Evolutionary conservation across 257 asterid species (phyloP).

Genomic region (Scutellaria baicalensis): DNA sequence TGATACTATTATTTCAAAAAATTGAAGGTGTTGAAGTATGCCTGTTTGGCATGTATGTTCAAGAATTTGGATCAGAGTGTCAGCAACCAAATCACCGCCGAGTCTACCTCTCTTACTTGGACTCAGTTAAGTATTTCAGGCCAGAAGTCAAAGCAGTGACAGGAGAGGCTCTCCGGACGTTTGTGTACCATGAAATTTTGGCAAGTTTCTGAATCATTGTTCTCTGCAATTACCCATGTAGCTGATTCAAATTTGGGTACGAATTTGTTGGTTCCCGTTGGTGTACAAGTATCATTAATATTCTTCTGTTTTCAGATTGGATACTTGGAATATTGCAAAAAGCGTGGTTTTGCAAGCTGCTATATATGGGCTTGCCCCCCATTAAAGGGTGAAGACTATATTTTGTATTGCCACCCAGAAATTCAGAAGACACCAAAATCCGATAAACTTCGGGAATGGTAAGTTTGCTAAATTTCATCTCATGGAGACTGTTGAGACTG

Average conservation of each 20-base stretch:
- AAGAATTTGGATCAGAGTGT: conserved; percentile 98
- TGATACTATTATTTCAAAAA: conserved; percentile 80
- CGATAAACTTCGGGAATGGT: conserved; percentile 98
- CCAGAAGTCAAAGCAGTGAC: conserved; percentile 87
- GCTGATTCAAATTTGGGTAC: background rate
- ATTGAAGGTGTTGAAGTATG: conserved; percentile 99
- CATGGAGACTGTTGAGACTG: conserved; percentile 1
- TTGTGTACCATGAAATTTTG: conserved; percentile 97
- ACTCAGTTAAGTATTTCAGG: conserved; percentile 98
- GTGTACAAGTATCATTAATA: conserved; percentile 2
- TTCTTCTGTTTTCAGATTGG: conserved; percentile 61
- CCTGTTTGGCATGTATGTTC: conserved; percentile 96
- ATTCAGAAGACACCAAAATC: conserved; percentile 98
- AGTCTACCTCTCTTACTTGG: conserved; percentile 94
- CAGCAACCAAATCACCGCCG: conserved; percentile 92
- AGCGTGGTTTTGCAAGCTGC: conserved; percentile 94
- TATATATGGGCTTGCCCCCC: conserved; percentile 99
- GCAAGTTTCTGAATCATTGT: conserved; percentile 35
- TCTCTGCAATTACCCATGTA: background rate
- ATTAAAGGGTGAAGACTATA: conserved; percentile 94
- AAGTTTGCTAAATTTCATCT: conserved; percentile 19
- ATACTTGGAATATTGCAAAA: conserved; percentile 91
- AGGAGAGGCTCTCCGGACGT: conserved; percentile 99
- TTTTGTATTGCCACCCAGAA: conserved; percentile 98
- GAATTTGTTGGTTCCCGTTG: background rate